These are phyloP conservation scores for Suhomyces vadensis DNA, from an alignment of 805 yeast species.

Conservation along the genomic window DNA sequence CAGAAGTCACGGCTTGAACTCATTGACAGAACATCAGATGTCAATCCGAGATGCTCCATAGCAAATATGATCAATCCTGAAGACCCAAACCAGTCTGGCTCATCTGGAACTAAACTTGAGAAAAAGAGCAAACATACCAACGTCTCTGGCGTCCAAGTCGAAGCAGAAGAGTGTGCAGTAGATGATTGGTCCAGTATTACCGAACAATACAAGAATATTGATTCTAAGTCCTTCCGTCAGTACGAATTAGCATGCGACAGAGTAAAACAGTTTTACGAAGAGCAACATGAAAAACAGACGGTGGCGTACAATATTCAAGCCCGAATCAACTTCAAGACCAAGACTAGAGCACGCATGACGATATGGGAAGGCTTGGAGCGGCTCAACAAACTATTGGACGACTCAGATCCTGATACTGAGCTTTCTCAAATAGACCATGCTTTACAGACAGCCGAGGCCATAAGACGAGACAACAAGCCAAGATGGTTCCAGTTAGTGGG, in stretches of 20 bases:
- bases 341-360: slow-evolving; percentile 64
- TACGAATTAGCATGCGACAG: slow-evolving; percentile 69
- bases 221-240: slow-evolving; percentile 53
- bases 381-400: slow-evolving; percentile 63
- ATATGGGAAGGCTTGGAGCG: slow-evolving; percentile 71
- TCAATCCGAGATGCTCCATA: neutral
- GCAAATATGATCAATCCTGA: neutral
- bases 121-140: neutral
- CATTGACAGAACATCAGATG: neutral
- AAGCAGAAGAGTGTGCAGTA: no score
- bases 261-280: slow-evolving; percentile 64
- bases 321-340: slow-evolving; percentile 67
- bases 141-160: neutral
- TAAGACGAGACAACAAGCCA: slow-evolving; percentile 64
- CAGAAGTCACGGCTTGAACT: neutral
- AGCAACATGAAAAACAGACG: slow-evolving; percentile 69
- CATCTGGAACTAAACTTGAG: no score
- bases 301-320: slow-evolving; percentile 74
- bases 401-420: slow-evolving; percentile 75
- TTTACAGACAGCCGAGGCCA: slow-evolving; percentile 74
- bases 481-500: slow-evolving; percentile 79
- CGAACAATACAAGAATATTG: slow-evolving; percentile 33
- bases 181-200: slow-evolving; percentile 29
- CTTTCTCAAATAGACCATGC: slow-evolving; percentile 76
- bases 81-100: no score